These are phyloP conservation scores for Colletotrichum sp. DNA, from an alignment of 2,329 filamentous ascomycete genomes.

Conservation along the genomic window DNA sequence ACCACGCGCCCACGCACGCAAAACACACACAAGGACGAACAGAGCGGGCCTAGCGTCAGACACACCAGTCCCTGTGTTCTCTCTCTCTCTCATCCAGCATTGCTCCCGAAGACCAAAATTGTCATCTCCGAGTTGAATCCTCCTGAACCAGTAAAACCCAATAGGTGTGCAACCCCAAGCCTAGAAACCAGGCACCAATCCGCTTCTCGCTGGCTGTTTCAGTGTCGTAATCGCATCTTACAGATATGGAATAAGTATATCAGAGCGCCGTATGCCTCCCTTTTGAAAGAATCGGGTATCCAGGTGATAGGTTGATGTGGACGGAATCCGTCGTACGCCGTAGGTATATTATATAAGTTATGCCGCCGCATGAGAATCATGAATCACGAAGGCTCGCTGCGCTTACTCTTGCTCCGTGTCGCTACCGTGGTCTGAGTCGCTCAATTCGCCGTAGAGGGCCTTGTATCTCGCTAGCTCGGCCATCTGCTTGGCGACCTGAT, in stretches of 20 bases:
- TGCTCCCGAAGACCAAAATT: neutral
- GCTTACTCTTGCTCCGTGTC: slow-evolving; percentile 33
- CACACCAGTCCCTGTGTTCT: neutral
- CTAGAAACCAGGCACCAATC: neutral
- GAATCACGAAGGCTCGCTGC: slow-evolving; percentile 12
- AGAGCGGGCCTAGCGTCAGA: neutral
- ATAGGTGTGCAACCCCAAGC: neutral
- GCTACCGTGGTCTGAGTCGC: slow-evolving; percentile 34
- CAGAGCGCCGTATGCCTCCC: slow-evolving; percentile 8
- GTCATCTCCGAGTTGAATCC: neutral
- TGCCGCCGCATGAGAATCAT: slow-evolving; percentile 16
- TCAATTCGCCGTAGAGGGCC: slow-evolving; percentile 53
- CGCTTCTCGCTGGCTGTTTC: slow-evolving; percentile 1
- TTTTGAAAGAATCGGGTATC: slow-evolving; percentile 18
- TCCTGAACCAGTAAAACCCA: neutral
- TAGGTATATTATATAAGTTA: slow-evolving; percentile 21
- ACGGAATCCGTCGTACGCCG: slow-evolving; percentile 14
- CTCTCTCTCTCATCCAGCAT: neutral
- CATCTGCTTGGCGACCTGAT: slow-evolving; percentile 64
- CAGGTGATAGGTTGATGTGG: slow-evolving; percentile 12
- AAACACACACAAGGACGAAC: neutral
- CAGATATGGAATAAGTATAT: slow-evolving; percentile 15
- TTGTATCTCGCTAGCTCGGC: slow-evolving; percentile 69
- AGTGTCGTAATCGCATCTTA: slow-evolving; percentile 17
- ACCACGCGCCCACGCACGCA: neutral